phyloP scores from a whole-genome alignment of 768 basidiomycete species.

The Chalciporus pseudorubinellus region DNA sequence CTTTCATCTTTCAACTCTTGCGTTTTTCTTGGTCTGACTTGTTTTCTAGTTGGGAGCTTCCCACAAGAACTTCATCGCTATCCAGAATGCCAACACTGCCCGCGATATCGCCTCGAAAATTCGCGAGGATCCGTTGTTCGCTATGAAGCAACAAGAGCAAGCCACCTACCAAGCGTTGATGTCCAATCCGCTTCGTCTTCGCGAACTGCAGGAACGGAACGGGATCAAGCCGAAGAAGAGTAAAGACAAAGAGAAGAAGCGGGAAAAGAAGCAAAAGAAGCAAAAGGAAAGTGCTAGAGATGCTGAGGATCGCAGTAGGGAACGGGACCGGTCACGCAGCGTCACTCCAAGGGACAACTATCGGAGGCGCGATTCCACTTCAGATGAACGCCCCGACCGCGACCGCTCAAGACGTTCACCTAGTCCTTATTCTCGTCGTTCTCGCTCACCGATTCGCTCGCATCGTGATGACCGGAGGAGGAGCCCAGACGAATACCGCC shows the following conservation, averaged over 20 bases:
- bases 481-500: slow-evolving; percentile 14
- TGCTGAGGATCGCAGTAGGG: slow-evolving; percentile 34
- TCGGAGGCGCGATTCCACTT: slow-evolving; percentile 31
- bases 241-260: slow-evolving; percentile 57
- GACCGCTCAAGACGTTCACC: slow-evolving; percentile 38
- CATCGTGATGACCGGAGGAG: slow-evolving; percentile 18
- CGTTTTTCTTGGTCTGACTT: slow-evolving; percentile 6
- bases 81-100: slow-evolving; percentile 88
- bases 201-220: slow-evolving; percentile 75
- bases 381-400: slow-evolving; percentile 27
- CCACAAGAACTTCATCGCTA: slow-evolving; percentile 90
- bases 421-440: slow-evolving; percentile 45
- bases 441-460: slow-evolving; percentile 44
- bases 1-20: neutral
- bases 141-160: slow-evolving; percentile 98
- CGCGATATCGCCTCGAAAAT: slow-evolving; percentile 92
- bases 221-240: slow-evolving; percentile 82
- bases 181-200: slow-evolving; percentile 81
- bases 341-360: slow-evolving; percentile 27
- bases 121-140: slow-evolving; percentile 94
- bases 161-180: slow-evolving; percentile 84
- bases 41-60: slow-evolving; percentile 62
- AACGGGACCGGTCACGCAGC: slow-evolving; percentile 31
- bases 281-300: slow-evolving; percentile 23
- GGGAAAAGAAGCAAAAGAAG: slow-evolving; percentile 49